Percentiles rank a stretch among this genome's conserved stretches.
These are phyloP conservation scores for Choanephora cucurbitarum DNA, from an alignment of 371 early-diverging fungal genomes.

Conservation along the genomic window DNA sequence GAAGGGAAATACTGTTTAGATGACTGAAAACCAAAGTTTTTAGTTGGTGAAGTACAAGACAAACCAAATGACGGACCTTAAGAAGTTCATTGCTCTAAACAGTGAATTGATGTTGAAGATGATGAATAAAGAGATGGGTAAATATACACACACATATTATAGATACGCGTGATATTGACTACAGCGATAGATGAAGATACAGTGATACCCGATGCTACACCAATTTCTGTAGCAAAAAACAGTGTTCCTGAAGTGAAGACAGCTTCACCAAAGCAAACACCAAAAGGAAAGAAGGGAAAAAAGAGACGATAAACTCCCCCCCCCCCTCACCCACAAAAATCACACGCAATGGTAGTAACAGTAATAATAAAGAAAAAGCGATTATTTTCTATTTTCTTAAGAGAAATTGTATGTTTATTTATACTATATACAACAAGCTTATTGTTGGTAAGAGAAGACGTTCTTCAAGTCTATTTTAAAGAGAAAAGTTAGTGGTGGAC, in stretches of 20 bases:
- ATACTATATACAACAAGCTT: too few species aligned
- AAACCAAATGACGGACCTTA: slow-evolving; percentile 70
- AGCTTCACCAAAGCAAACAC: slow-evolving; percentile 22
- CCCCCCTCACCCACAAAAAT: too few species aligned
- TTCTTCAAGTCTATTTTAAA: slow-evolving; percentile 51
- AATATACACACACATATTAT: slow-evolving; percentile 14
- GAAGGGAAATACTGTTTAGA: too few species aligned
- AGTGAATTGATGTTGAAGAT: slow-evolving; percentile 67
- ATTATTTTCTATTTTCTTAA: too few species aligned
- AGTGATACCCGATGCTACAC: slow-evolving; percentile 24
- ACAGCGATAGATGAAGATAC: slow-evolving; percentile 16
- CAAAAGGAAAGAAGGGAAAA: slow-evolving; percentile 31
- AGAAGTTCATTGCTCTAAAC: slow-evolving; percentile 73
- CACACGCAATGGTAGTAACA: too few species aligned
- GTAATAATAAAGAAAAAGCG: too few species aligned
- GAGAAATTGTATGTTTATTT: too few species aligned
- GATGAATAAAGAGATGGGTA: slow-evolving; percentile 55
- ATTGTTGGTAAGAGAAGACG: slow-evolving; percentile 56
- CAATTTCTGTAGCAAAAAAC: slow-evolving; percentile 11
- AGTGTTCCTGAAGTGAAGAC: slow-evolving; percentile 18
- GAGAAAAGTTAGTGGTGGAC: too few species aligned
- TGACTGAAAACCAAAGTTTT: too few species aligned
- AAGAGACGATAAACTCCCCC: slow-evolving; percentile 34
- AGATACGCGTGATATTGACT: background rate
- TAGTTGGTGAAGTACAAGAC: slow-evolving; percentile 74